Base-by-base conservation (phyloP, 2,329 filamentous ascomycete genomes). In the Fonsecaea monophora region DNA sequence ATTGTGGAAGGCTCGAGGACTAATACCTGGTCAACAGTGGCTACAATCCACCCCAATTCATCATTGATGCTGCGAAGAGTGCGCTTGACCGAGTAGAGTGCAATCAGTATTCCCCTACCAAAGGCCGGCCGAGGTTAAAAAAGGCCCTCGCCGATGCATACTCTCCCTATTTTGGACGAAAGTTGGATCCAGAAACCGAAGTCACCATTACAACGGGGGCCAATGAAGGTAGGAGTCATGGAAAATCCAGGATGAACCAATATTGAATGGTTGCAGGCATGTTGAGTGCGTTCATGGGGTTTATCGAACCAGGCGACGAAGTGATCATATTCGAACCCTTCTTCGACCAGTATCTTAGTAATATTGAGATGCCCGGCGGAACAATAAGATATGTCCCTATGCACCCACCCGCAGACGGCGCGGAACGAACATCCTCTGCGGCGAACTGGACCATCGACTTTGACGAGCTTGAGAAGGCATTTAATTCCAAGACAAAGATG, bases 271-370 rank as follows among this genome's bases (percentile, higher is more conserved):
- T 2, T 6, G 13, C 56, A 86, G 87, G 92, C 74, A 98, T 98
- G 92, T 84, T 99, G 71, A 94, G 92, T 76, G 95, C 94, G 0
- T 98, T 99, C 76, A 98, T 99, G 95, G 95, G 87, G 2, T 99
- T 99, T 74, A 89, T 99, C 66, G 95, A 99, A 79, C 86, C 87
- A 0, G 95, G 92, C 12, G 95, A 99, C 76, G 95, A 99, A 79
- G 95, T 97, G 71, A 97, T 99, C 72, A 87, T 99, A 64, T 97
- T 99, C 77, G 95, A 99, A 82, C 95, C 95, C 10, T 99, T 97
- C 82, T 99, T 98, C 77, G 95, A 99, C 80, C 95, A 99, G 89
- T 96, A 98, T 78, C 96, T 99, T 72, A 93, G 90, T 83, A 99
- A 99, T 80, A 98, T 99, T 71, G 92, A 97, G 79, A 98, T 99